Evolutionary conservation across 2,329 filamentous ascomycete species (phyloP).

Genomic region (Thelonectria olida): DNA sequence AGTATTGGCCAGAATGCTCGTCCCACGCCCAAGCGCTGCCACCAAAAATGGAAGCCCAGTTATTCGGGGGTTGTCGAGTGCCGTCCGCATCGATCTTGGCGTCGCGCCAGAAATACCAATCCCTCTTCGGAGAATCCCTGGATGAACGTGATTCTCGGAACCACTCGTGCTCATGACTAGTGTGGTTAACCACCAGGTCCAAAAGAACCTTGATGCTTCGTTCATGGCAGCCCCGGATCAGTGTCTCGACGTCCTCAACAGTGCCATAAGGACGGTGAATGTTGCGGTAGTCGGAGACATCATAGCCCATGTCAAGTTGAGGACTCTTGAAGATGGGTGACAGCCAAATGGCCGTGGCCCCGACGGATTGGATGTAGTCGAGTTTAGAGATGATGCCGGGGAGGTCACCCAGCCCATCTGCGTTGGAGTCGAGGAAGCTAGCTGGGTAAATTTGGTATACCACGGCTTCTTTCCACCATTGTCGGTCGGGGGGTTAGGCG

Average conservation of each 20-base stretch:
- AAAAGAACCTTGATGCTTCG: constrained; percentile 35
- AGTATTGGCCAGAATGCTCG: constrained; percentile 73
- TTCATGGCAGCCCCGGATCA: constrained; percentile 67
- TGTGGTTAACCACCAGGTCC: constrained; percentile 45
- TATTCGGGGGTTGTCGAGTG: constrained; percentile 52
- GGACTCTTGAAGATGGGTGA: constrained; percentile 50
- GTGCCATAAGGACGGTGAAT: constrained; percentile 65
- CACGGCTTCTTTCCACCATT: constrained; percentile 35
- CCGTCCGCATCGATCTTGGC: constrained; percentile 49
- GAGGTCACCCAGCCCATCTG: constrained; percentile 35
- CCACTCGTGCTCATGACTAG: constrained; percentile 58
- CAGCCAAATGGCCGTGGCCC: constrained; percentile 33
- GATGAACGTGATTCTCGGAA: constrained; percentile 64
- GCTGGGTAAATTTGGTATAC: constrained; percentile 49
- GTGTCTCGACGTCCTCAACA: constrained; percentile 68
- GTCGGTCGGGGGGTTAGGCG: constrained; percentile 9
- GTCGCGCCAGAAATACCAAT: constrained; percentile 66
- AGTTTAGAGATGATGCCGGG: constrained; percentile 38
- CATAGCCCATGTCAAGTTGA: constrained; percentile 72
- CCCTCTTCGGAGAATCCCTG: constrained; percentile 57
- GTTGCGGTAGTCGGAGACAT: constrained; percentile 66
- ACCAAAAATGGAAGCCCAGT: constrained; percentile 53
- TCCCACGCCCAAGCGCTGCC: constrained; percentile 72
- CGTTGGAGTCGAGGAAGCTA: constrained; percentile 35
- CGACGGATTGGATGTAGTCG: constrained; percentile 38